Conservation (phyloP, 371 early-diverging fungal genomes). For the Mortierella sp. region DNA sequence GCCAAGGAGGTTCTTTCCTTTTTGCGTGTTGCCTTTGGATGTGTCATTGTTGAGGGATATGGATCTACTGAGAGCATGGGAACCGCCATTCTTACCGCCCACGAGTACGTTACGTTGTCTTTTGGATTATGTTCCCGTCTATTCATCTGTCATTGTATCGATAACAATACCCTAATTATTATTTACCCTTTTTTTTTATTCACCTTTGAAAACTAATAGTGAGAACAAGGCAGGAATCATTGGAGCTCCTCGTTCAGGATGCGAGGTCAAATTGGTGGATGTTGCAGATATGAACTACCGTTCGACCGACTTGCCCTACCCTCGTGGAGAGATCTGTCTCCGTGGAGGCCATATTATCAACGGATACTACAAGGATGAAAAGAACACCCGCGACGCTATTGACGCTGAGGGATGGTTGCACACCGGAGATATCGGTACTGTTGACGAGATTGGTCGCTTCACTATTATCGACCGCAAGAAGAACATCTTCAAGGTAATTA, state of each 20-base stretch:
- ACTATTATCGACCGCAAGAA: constrained; percentile 96
- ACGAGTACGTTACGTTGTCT: constrained; percentile 22
- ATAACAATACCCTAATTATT: background rate
- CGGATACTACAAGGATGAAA: constrained; percentile 89
- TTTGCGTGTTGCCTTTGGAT: constrained; percentile 78
- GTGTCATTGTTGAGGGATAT: constrained; percentile 80
- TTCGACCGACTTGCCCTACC: constrained; percentile 78
- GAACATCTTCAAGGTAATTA: constrained; percentile 95
- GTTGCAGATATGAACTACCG: constrained; percentile 93
- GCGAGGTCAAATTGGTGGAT: constrained; percentile 89
- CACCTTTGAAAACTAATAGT: background rate
- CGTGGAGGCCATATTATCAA: constrained; percentile 85
- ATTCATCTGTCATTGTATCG: constrained; percentile 36
- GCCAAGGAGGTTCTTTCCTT: constrained; percentile 79
- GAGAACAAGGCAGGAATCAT: constrained; percentile 80
- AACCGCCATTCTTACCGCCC: constrained; percentile 61
- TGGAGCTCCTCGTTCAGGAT: constrained; percentile 69
- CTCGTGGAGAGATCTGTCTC: constrained; percentile 92
- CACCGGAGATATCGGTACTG: constrained; percentile 91
- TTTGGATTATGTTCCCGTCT: constrained; percentile 57
- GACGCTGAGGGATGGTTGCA: constrained; percentile 92
- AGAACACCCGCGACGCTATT: constrained; percentile 84
- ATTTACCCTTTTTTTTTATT: constrained; percentile 57
- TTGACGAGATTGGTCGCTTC: constrained; percentile 82
- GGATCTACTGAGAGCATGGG: constrained; percentile 92